phyloP scores from a whole-genome alignment of 2,329 filamentous ascomycete genomes.

The Diaporthe ilicicola region DNA sequence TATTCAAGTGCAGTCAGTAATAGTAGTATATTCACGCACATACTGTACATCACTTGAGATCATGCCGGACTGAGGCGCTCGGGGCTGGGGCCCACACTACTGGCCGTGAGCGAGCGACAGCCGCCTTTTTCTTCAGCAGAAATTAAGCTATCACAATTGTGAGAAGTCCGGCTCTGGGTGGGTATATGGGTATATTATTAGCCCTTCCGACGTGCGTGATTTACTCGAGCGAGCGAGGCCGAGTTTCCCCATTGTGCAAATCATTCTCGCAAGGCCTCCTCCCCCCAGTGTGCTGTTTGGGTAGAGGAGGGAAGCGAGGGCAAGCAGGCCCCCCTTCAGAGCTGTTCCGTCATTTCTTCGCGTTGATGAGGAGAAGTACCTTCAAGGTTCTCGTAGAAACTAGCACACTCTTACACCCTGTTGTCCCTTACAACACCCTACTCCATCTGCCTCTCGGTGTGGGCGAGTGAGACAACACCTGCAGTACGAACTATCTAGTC shows the following conservation, averaged over 20 bases:
- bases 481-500: neutral
- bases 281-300: neutral
- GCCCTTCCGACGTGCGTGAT: neutral
- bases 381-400: neutral
- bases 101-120: neutral
- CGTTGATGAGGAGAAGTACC: neutral
- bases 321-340: neutral
- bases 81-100: neutral
- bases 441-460: neutral
- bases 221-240: neutral
- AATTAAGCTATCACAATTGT: neutral
- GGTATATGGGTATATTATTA: conserved; percentile 1
- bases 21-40: too few relatives aligned
- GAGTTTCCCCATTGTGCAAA: conserved; percentile 20
- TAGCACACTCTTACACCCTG: neutral
- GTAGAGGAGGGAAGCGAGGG: neutral
- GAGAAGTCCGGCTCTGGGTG: neutral
- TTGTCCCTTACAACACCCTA: neutral
- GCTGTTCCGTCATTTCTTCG: neutral
- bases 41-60: neutral
- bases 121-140: neutral
- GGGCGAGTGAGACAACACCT: conserved; percentile 13
- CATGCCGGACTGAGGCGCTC: neutral
- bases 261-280: neutral
- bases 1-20: neutral